These are phyloP conservation scores for Cercospora berteroae DNA, from an alignment of 2,329 filamentous ascomycete species.

Conservation along the genomic window DNA sequence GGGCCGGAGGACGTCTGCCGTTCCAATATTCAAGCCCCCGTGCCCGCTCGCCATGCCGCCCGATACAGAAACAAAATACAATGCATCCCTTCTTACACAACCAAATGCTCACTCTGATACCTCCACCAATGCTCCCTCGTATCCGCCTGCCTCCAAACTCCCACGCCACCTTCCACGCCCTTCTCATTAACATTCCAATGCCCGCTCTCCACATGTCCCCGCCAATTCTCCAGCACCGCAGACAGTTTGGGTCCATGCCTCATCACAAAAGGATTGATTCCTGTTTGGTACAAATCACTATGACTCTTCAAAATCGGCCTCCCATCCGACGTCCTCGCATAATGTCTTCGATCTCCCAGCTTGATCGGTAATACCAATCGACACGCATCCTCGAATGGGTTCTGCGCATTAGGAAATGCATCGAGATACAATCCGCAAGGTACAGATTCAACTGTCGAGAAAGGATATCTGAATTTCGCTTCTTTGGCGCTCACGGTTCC, in stretches of 20 bases:
- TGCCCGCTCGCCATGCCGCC: neutral
- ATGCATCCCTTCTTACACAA: conserved; percentile 16
- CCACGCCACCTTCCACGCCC: conserved; percentile 35
- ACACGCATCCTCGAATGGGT: conserved; percentile 39
- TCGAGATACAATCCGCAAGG: conserved; percentile 40
- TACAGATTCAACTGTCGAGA: conserved; percentile 34
- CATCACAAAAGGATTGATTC: conserved; percentile 37
- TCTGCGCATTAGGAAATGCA: conserved; percentile 35
- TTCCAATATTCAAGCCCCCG: neutral
- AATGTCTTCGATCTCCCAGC: conserved; percentile 30
- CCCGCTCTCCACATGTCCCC: conserved; percentile 34
- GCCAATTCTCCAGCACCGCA: conserved; percentile 37
- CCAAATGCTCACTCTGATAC: conserved; percentile 33
- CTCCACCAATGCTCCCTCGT: conserved; percentile 37
- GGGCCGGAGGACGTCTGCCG: neutral
- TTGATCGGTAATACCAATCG: conserved; percentile 36
- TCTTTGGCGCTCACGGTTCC: conserved; percentile 36
- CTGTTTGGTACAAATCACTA: conserved; percentile 36
- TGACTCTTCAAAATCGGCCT: conserved; percentile 33
- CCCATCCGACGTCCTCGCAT: conserved; percentile 35
- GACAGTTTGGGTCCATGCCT: conserved; percentile 37
- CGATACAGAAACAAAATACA: neutral
- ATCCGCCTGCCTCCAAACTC: conserved; percentile 37
- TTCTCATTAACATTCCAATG: conserved; percentile 36
- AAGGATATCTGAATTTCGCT: conserved; percentile 38